Evolutionary conservation across 1,284 basidiomycete species (phyloP).

Genomic region (Heterobasidion occidentale): DNA sequence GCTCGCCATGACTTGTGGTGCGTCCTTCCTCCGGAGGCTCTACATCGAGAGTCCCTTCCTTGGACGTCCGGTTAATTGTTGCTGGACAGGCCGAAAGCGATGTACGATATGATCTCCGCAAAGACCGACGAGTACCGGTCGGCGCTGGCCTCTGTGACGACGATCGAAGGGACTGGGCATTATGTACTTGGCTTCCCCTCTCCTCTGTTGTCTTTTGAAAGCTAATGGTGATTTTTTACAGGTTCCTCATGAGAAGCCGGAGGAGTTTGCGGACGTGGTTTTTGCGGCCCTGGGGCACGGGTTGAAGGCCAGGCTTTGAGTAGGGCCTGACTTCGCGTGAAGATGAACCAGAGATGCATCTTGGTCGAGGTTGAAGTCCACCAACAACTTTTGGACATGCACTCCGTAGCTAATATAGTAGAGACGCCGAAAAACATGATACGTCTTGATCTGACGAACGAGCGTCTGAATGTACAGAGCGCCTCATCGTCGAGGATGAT

Average conservation of each 20-base stretch:
- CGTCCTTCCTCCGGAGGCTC: neutral
- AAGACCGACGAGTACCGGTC: neutral
- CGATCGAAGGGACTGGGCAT: neutral
- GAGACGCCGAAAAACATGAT: no score
- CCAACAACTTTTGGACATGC: no score
- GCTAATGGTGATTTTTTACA: neutral
- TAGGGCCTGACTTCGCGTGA: no score
- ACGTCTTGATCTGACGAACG: no score
- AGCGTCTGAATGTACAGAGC: no score
- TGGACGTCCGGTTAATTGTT: no score
- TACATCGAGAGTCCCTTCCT: neutral
- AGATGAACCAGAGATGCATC: no score
- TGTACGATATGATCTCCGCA: neutral
- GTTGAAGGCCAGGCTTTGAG: no score
- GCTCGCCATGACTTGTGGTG: neutral
- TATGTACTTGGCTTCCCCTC: neutral
- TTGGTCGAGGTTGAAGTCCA: no score
- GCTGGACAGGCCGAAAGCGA: neutral
- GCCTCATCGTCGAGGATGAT: no score
- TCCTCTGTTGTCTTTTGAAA: neutral
- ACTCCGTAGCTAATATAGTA: no score
- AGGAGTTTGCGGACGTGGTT: neutral
- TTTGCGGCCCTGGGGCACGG: neutral
- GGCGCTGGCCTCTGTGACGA: neutral
- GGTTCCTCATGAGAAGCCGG: slow-evolving; percentile 1